Conservation (phyloP, 805 yeast genomes). For the Starmerella cellae region DNA sequence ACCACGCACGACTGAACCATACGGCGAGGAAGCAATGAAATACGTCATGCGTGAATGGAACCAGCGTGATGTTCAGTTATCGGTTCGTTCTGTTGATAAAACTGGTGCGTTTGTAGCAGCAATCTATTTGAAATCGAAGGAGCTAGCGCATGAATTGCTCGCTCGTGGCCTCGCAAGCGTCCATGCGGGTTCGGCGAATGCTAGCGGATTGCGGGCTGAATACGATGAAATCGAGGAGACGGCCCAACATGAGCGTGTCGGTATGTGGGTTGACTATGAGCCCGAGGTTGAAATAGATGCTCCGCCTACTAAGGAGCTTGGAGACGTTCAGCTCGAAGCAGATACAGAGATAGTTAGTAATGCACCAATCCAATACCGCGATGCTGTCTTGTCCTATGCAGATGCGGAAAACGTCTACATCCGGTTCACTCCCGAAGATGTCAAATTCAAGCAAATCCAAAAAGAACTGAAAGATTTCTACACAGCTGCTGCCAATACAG, state of each 20-base stretch:
- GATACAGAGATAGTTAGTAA: conserved; percentile 10
- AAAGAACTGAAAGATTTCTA: conserved; percentile 23
- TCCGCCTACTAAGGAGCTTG: conserved; percentile 27
- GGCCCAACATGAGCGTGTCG: conserved; percentile 44
- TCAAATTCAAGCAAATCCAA: conserved; percentile 17
- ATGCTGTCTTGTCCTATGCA: conserved; percentile 26
- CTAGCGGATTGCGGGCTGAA: conserved; percentile 42
- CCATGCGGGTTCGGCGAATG: conserved; percentile 51
- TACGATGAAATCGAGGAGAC: conserved; percentile 47
- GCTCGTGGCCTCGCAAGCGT: conserved; percentile 49
- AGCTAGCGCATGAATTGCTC: conserved; percentile 40
- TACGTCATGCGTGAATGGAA: conserved; percentile 41
- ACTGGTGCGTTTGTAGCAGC: conserved; percentile 73
- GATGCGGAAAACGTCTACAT: conserved; percentile 19
- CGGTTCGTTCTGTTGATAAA: conserved; percentile 57
- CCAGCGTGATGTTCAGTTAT: conserved; percentile 64
- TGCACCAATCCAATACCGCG: conserved; percentile 22
- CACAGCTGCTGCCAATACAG: conserved; percentile 24
- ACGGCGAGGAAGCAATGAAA: conserved; percentile 38
- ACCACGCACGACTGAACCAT: conserved; percentile 28
- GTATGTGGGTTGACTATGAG: conserved; percentile 51
- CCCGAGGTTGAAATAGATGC: background rate
- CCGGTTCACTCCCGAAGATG: conserved; percentile 18
- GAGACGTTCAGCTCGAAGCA: background rate
- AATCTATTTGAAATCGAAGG: conserved; percentile 33